Base-by-base conservation (phyloP, 495 filamentous ascomycete species). In the Stereocaulon alpinum region DNA sequence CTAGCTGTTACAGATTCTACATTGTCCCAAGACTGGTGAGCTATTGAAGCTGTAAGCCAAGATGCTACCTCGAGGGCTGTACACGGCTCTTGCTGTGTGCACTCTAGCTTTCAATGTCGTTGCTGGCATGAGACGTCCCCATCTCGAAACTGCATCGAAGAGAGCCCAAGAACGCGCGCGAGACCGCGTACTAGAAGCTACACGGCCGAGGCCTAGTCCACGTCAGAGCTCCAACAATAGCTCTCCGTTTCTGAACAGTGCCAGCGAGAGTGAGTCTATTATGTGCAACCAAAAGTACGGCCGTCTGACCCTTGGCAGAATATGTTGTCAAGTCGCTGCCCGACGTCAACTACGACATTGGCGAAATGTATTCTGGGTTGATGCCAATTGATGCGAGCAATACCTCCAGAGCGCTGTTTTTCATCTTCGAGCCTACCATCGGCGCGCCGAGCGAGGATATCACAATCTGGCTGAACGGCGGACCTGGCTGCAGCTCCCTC, bases 401-500 rank as follows among this genome's bases (percentile, higher is more conserved):
- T 53, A 67, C 79, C 17, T 74, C 74, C 3, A 68, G 75, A 9
- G 63, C 69, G 6, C 67, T 82, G 3, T 81, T 81, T 63, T 81
- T 78, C 64, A 68, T 80, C 32, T 81, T 76, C 59, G 73, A 76
- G 45, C 75, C 76, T 5, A 79, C 67, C 0, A 67, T 78, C 32
- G 76, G 74, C 15, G 66, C 69, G 10, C 76, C 73, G 14, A 72
- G 77, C 4, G 83, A 89, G 54, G 86, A 89, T 63, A 78, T 90
- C 50, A 73, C 81, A 17, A 86, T 89, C 63, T 89, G 84, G 81
- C 67, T 88, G n/a, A 88, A 87, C 64, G 86, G 86, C 20, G 86
- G 85, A n/a, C 80, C 80, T 9, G 83, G 83, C 17, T 86, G 83
- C 67, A 84, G 80, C 59, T 87, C 83, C 1, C 76, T 86, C 48